Evolutionary conservation across 78 protist genomes (phyloP).

Genomic region (Parvularia atlantis): DNA sequence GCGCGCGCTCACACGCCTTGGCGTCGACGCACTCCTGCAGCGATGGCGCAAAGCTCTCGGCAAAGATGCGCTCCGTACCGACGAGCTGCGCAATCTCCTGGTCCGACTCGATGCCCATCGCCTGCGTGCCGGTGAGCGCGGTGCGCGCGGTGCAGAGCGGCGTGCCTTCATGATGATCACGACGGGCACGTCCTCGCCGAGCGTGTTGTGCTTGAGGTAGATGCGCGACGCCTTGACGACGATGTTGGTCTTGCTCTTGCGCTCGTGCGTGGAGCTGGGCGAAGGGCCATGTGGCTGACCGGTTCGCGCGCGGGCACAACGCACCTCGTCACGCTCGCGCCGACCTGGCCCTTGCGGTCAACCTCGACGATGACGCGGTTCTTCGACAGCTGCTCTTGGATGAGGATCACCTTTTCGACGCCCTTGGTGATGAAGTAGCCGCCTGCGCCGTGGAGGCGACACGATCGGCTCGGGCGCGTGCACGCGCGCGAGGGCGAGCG

Average conservation of each 20-base stretch:
- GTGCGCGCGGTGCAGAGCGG: conserved; percentile 82
- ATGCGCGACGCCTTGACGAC: conserved; percentile 41
- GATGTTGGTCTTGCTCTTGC: conserved; percentile 70
- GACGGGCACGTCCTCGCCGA: conserved; percentile 83
- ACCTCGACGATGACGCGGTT: conserved; percentile 88
- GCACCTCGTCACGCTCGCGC: conserved; percentile 45
- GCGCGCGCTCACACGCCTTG: too few relatives aligned
- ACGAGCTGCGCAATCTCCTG: conserved; percentile 85
- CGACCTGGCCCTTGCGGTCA: conserved; percentile 54
- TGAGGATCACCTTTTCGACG: conserved; percentile 84
- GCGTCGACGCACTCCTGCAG: conserved; percentile 51
- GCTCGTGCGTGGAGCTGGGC: conserved; percentile 77
- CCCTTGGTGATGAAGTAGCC: conserved; percentile 83
- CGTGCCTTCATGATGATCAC: conserved; percentile 78
- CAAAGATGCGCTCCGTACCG: conserved; percentile 56
- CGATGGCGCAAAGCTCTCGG: conserved; percentile 57
- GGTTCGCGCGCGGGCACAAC: too few relatives aligned
- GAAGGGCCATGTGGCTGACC: too few relatives aligned
- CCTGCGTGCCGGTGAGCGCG: conserved; percentile 75
- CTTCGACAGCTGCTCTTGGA: conserved; percentile 96
- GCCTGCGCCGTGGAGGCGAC: conserved; percentile 13
- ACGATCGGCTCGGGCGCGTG: too few relatives aligned
- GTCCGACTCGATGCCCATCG: conserved; percentile 86
- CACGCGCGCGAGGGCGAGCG: not conserved
- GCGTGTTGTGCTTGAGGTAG: conserved; percentile 80